Evolutionary conservation across 2,329 filamentous ascomycete genomes (phyloP), one percentile per base, ranked within the genome.

Genomic region (Cadophora sp.): DNA sequence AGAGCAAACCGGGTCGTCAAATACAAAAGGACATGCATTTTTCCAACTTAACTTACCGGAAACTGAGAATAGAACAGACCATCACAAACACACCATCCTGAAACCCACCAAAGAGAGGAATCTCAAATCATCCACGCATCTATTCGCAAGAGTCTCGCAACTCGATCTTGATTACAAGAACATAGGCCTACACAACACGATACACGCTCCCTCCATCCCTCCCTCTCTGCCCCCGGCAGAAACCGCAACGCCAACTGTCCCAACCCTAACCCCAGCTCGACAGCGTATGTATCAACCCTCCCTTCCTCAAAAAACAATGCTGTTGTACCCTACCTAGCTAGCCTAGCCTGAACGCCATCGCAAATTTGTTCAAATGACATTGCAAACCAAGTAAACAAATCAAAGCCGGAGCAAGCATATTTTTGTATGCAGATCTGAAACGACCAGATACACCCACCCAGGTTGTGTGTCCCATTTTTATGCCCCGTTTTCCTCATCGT

Each of bases 401-500:
- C 55, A 24, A 22, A 20, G 22, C 11, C 13, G 36, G 13, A 41
- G 9, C 20, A 58, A 14, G 18, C 13, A 41, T 4, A 16, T 36
- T 3, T 30, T 55, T 55, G 27, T 22, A n/a, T 55, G n/a, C 53
- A 56, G 53, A 36, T 55, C 27, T 56, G 53, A 41, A 22, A 41
- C 53, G 16, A 58, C 33, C 2, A 18, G 36, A 22, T 41, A 1
- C 11, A 5, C 20, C 20, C n/a, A 30, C 4, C 27, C 27, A 4
- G 27, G n/a, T n/a, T 20, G 9, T 20, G 18, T 24, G 9, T 36
- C 33, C 39, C 27, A 27, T 56, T 50, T 62, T 67, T 53, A 74
- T 47, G 58, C 59, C 41, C 63, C 70, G 30, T 69, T 71, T 66
- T 76, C 27, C 27, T 30, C 73, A 14, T 76, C 75, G 22, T 75